These are phyloP conservation scores for Kwoniella heveanensis DNA, from an alignment of 768 basidiomycete species.

Conservation along the genomic window DNA sequence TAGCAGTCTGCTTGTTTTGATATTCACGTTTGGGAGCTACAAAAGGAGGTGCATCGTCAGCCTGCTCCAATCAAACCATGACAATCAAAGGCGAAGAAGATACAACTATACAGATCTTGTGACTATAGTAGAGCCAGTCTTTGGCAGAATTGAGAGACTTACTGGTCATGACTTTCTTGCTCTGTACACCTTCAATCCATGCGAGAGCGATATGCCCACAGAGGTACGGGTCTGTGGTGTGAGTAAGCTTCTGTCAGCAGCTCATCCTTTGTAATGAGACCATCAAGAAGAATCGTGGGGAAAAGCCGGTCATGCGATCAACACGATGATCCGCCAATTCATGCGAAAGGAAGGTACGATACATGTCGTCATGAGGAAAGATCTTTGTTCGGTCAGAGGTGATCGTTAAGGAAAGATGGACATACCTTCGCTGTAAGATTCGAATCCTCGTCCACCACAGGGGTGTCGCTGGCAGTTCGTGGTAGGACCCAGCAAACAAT, in stretches of 20 bases:
- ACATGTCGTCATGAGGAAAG: not conserved
- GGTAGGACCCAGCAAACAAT: slow-evolving; percentile 69
- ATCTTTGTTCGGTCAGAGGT: not conserved
- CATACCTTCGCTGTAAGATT: slow-evolving; percentile 33
- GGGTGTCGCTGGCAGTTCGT: slow-evolving; percentile 74
- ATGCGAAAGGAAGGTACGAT: no score
- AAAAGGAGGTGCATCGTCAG: not conserved
- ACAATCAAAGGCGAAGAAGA: no score
- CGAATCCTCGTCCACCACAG: slow-evolving; percentile 58
- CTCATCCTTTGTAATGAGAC: not conserved
- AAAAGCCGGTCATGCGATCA: not conserved
- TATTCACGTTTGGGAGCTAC: slow-evolving; percentile 38
- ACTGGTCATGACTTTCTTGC: slow-evolving; percentile 68
- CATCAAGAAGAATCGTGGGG: not conserved
- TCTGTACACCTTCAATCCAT: slow-evolving; percentile 76
- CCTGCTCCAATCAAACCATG: not conserved
- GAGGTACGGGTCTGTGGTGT: slow-evolving; percentile 64
- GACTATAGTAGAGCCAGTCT: no score
- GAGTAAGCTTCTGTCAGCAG: not conserved
- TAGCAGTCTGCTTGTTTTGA: not conserved
- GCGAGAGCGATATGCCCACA: slow-evolving; percentile 71
- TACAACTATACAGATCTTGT: no score
- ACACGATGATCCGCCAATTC: no score
- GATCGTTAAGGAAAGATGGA: no score
- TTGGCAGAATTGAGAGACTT: slow-evolving; percentile 6